A percentile compares a stretch with the other conserved stretches of the same genome.
Evolutionary conservation across 139 green algal genomes (phyloP).

Genomic region (Chlamydomonas urium): DNA sequence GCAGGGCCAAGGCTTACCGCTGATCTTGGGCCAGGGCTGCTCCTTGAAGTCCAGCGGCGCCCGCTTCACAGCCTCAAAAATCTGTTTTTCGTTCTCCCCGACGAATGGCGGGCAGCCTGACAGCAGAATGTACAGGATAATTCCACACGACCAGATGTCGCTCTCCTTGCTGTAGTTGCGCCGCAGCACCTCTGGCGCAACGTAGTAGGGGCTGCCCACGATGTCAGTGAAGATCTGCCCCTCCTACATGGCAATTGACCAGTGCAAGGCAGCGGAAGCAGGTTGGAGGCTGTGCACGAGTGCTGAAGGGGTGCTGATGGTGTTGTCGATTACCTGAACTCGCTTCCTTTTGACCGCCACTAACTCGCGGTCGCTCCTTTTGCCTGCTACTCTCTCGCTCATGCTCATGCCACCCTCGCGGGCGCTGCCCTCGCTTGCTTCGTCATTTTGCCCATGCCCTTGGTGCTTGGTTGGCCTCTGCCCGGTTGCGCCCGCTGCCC

Average conservation of each 20-base stretch:
- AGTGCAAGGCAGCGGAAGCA: neutral
- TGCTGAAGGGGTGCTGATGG: no score
- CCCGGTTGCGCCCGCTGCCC: no score
- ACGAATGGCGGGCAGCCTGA: constrained; percentile 82
- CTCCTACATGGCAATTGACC: constrained; percentile 38
- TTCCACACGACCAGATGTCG: constrained; percentile 75
- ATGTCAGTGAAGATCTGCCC: constrained; percentile 69
- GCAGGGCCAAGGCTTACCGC: constrained; percentile 41
- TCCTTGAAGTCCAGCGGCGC: constrained; percentile 64
- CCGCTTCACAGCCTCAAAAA: constrained; percentile 73
- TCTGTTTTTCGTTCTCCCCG: constrained; percentile 90
- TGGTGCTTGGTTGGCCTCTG: no score
- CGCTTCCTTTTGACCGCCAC: no score
- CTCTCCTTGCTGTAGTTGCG: constrained; percentile 45
- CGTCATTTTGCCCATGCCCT: no score
- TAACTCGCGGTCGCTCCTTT: no score
- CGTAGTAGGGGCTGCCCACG: constrained; percentile 93
- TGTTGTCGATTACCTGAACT: no score
- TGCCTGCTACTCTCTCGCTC: no score
- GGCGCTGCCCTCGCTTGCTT: no score
- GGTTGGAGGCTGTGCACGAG: no score
- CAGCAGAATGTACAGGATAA: constrained; percentile 79
- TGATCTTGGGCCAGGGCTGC: constrained; percentile 75
- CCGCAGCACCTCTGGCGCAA: constrained; percentile 65
- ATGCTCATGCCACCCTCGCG: no score